These are phyloP conservation scores for Cryptosporidium sp. DNA, from an alignment of 169 alveolate genomes.

Conservation along the genomic window DNA sequence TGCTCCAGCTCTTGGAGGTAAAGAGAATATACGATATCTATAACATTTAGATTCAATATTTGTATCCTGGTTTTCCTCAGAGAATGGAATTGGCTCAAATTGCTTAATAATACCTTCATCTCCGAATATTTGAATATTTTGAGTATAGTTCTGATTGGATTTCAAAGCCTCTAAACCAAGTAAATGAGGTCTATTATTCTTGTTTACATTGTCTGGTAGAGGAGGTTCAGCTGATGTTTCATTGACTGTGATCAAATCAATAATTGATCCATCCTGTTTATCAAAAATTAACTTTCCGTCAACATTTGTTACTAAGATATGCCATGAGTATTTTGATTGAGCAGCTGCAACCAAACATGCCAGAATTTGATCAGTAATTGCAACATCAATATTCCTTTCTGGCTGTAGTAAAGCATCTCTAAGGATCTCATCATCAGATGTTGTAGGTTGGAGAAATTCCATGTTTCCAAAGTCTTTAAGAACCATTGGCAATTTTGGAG, in stretches of 20 bases:
- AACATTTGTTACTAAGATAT: conserved; percentile 85
- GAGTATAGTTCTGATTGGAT: conserved; percentile 88
- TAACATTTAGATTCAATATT: conserved; percentile 86
- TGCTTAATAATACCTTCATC: conserved; percentile 36
- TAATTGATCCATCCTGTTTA: conserved; percentile 91
- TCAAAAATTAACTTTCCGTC: conserved; percentile 89
- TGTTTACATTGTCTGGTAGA: conserved; percentile 88
- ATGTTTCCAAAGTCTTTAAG: conserved; percentile 81
- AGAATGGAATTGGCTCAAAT: conserved; percentile 58
- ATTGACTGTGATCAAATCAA: conserved; percentile 90
- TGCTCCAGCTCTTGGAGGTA: conserved; percentile 85
- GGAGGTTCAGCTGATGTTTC: conserved; percentile 93
- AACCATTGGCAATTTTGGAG: conserved; percentile 83
- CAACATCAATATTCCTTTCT: conserved; percentile 82
- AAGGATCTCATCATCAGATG: conserved; percentile 88
- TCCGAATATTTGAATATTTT: conserved; percentile 81
- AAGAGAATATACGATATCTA: conserved; percentile 87
- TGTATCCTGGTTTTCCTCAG: conserved; percentile 52
- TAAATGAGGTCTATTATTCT: conserved; percentile 89
- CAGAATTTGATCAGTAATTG: conserved; percentile 90
- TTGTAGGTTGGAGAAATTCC: conserved; percentile 87
- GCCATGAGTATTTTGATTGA: conserved; percentile 92
- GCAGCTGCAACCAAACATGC: conserved; percentile 91
- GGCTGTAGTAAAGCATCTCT: conserved; percentile 81
- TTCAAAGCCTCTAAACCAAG: conserved; percentile 91